phyloP scores from a whole-genome alignment of 768 basidiomycete species.

The Glaciozyma antarctica region DNA sequence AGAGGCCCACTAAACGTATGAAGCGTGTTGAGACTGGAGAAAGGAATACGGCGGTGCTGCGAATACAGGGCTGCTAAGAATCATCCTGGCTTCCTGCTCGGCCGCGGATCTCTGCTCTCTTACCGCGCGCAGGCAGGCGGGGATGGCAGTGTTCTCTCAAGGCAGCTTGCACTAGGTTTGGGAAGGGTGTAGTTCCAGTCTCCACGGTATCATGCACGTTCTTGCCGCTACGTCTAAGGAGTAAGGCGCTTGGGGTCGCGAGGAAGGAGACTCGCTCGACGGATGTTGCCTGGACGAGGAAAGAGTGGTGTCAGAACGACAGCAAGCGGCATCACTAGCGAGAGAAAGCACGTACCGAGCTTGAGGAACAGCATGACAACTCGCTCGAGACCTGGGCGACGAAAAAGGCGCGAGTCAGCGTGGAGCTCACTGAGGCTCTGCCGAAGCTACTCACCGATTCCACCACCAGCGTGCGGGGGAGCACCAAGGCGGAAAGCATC shows the following conservation, averaged over 20 bases:
- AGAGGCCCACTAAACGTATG: no score
- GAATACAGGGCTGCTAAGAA: no score
- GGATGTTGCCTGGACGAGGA: constrained; percentile 48
- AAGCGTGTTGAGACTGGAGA: no score
- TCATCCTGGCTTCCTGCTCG: no score
- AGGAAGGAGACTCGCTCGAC: constrained; percentile 86
- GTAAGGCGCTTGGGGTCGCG: constrained; percentile 95
- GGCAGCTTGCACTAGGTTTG: no score
- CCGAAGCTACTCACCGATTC: constrained; percentile 52
- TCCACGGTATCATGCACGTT: no score
- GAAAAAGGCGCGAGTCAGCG: background rate
- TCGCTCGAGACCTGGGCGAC: constrained; percentile 25
- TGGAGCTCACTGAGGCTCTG: constrained; percentile 44
- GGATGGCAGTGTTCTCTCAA: no score
- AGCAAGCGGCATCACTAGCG: background rate
- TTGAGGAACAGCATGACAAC: constrained; percentile 97
- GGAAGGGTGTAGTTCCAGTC: no score
- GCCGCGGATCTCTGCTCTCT: no score
- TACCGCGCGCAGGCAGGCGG: no score
- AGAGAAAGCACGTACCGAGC: constrained; percentile 51
- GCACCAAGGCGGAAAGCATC: constrained; percentile 93
- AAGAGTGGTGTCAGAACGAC: background rate
- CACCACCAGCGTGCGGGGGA: constrained; percentile 92
- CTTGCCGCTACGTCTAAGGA: no score
- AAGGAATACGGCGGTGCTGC: no score